Conservation (phyloP, 2,329 filamentous ascomycete genomes). For the Pestalotiopsis sp. region DNA sequence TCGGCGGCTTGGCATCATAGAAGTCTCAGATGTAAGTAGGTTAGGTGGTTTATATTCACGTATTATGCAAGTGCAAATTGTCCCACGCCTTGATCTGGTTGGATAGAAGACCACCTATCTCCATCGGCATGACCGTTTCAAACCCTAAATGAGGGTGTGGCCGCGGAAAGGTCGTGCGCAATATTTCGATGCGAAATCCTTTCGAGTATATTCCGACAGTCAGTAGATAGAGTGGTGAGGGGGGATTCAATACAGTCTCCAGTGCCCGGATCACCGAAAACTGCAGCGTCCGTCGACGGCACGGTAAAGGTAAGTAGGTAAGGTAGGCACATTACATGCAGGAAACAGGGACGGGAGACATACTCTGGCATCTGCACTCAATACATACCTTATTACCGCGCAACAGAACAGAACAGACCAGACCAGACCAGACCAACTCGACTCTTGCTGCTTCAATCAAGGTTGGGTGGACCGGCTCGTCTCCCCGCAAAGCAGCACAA, state of each 20-base stretch:
- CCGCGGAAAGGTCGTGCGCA: not conserved
- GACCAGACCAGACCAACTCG: too few relatives aligned
- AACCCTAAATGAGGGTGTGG: not conserved
- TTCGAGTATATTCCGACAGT: too few relatives aligned
- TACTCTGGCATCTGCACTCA: not conserved
- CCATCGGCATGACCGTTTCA: not conserved
- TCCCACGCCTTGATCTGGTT: not conserved
- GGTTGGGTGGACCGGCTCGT: too few relatives aligned
- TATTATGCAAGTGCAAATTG: not conserved
- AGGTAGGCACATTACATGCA: not conserved
- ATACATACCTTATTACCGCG: too few relatives aligned
- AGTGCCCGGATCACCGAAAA: slow-evolving; percentile 6
- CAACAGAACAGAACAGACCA: too few relatives aligned
- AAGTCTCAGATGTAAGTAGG: not conserved
- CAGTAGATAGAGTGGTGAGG: not conserved
- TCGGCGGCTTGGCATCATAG: not conserved
- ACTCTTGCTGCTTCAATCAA: not conserved
- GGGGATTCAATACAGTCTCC: not conserved
- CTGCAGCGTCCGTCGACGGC: not conserved
- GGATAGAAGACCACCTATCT: not conserved
- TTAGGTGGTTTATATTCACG: not conserved
- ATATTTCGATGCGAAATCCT: not conserved
- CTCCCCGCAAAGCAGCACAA: not conserved
- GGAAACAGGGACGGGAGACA: not conserved
- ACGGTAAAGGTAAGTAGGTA: not conserved